phyloP scores from a whole-genome alignment of 768 basidiomycete species.

The Mycena haematopus region DNA sequence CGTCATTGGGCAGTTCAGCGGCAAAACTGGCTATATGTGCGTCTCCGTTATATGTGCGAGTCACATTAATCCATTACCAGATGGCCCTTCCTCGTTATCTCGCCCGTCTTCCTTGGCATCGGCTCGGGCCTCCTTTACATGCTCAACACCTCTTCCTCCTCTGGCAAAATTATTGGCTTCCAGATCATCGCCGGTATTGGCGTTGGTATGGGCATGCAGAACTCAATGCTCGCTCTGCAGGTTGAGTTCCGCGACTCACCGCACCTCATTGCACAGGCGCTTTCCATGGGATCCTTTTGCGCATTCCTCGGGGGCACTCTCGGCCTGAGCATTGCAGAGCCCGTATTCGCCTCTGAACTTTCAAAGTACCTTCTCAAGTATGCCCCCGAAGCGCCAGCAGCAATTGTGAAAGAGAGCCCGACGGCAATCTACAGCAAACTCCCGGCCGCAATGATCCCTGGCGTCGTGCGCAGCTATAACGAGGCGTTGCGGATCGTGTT shows the following conservation, averaged over 20 bases:
- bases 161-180: constrained; percentile 7
- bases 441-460: not conserved
- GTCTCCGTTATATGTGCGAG: not conserved
- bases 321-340: not conserved
- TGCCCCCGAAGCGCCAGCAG: not conserved
- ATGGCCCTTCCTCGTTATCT: constrained; percentile 9
- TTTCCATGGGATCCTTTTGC: not conserved
- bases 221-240: constrained; percentile 25
- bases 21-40: constrained; percentile 17
- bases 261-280: not conserved
- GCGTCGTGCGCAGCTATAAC: not conserved
- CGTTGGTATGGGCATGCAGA: constrained; percentile 28
- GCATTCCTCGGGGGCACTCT: not conserved
- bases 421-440: not conserved
- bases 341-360: not conserved
- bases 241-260: constrained; percentile 15
- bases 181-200: constrained; percentile 24
- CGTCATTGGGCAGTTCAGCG: constrained; percentile 11
- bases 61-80: not conserved
- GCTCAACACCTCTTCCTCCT: constrained; percentile 1
- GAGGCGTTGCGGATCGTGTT: not conserved
- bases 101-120: constrained; percentile 17
- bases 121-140: constrained; percentile 19
- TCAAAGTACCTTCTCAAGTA: not conserved
- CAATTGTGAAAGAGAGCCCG: not conserved